Evolutionary conservation across 2,329 filamentous ascomycete species (phyloP), one percentile per base, ranked within the genome.

Genomic region (Tothia fuscella): DNA sequence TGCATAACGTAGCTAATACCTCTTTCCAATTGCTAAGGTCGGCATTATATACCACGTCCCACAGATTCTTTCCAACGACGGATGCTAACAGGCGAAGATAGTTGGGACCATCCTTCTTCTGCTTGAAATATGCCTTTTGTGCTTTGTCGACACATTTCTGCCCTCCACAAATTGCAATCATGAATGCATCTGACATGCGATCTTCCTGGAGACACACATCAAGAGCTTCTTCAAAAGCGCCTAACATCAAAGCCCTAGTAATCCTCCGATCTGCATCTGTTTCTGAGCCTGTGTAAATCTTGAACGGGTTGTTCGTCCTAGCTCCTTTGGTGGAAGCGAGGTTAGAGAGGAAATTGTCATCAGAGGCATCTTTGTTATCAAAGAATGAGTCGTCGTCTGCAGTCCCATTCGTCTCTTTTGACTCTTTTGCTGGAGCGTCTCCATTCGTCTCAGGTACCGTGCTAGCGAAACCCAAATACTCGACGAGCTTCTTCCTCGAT

Each of bases 31-130:
- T 83, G 40, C 74, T 73, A 34, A 98, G 67, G 55, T 95, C 84
- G 6, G 89, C 91, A 55, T 98, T 98, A 64, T 96, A 86, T 6
- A 96, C 91, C 34, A 96, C 75, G 63, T 98, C 91, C 91, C 89
- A 96, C 2, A 98, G 72, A 55, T 98, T 95, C 70, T 96, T 96
- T 47, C 83, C 80, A 44, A 94, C 88, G 39, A 98, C 85, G 5
- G 89, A 94, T 39, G 84, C 81, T 42, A 98, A 71, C 6, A 98
- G 71, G 32, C 93, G 81, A 43, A 96, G 69, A 56, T 98, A 98
- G 63, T 89, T 96, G 2, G 93, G 89, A 21, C 81, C 80, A 45
- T 80, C 80, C 6, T 76, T 72, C 61, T 88, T 86, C 54, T 82
- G 81, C 44, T 85, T 81, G 48, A 98, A 77, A 58, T 98, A 98